These are phyloP conservation scores for Bifiguratus adelaidae DNA, from an alignment of 192 early-diverging fungal species.

Conservation along the genomic window DNA sequence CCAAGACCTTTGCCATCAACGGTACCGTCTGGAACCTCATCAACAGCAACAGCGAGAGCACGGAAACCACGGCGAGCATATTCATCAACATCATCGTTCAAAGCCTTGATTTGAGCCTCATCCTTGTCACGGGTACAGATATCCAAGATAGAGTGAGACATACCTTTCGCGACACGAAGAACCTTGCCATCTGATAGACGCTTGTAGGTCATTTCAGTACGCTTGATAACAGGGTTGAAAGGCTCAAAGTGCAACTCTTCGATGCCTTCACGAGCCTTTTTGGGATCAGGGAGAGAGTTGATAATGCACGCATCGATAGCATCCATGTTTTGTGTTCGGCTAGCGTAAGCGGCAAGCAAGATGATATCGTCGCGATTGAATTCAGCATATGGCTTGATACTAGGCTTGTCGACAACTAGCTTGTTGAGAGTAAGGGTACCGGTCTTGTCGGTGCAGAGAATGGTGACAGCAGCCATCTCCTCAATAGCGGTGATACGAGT, in stretches of 20 bases:
- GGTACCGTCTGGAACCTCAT: slow-evolving; percentile 45
- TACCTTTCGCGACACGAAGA: slow-evolving; percentile 64
- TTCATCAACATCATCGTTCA: slow-evolving; percentile 52
- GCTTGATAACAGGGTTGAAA: slow-evolving; percentile 71
- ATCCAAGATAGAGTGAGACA: slow-evolving; percentile 64
- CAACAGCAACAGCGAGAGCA: slow-evolving; percentile 65
- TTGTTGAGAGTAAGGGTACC: slow-evolving; percentile 90
- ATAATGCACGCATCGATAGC: slow-evolving; percentile 72
- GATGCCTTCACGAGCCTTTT: slow-evolving; percentile 49
- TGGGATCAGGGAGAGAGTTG: slow-evolving; percentile 45
- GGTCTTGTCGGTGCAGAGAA: slow-evolving; percentile 92
- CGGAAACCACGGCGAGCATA: slow-evolving; percentile 59
- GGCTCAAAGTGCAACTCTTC: slow-evolving; percentile 57
- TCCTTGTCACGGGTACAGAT: slow-evolving; percentile 62
- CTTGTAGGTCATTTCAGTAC: slow-evolving; percentile 63
- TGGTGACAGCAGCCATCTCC: slow-evolving; percentile 69
- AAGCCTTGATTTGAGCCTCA: slow-evolving; percentile 35
- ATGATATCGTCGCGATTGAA: slow-evolving; percentile 47
- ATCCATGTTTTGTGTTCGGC: slow-evolving; percentile 67
- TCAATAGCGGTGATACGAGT: slow-evolving; percentile 75
- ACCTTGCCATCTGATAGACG: slow-evolving; percentile 48
- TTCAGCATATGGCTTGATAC: slow-evolving; percentile 61
- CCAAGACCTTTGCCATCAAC: slow-evolving; percentile 50
- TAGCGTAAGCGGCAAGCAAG: slow-evolving; percentile 61
- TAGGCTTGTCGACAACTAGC: slow-evolving; percentile 56